Evolutionary conservation across 2,329 filamentous ascomycete species (phyloP), one percentile per base, ranked within the genome.

Genomic region (Clarireedia paspali): DNA sequence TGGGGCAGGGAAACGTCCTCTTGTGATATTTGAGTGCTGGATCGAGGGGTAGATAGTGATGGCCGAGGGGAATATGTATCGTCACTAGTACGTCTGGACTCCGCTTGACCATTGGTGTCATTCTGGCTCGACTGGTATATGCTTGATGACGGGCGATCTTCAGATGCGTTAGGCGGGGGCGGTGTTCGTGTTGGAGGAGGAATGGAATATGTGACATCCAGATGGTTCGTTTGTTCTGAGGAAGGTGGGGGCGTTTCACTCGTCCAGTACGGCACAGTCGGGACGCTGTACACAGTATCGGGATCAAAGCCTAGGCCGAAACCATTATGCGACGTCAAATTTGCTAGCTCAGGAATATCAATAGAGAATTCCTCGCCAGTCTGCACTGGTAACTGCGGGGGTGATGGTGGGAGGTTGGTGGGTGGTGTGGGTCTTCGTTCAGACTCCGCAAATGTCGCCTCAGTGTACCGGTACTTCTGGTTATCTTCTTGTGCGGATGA

Each of bases 361-460:
- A 54, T 23, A 10, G 30, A 47, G 36, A 59, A 48, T 9, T 56
- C 51, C 9, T 59, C 49, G 39, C 20, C 20, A 20, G 15, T 42
- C 10, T 20, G 39, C 15, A 42, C 39, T 20, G 42, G 34, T 14
- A 36, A 24, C 45, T 61, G 55, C 2, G 55, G 52, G 36, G 62
- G 60, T 70, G 57, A 58, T 3, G 26, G 27, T n/a, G 45, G 49
- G 5, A 48, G 23, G 24, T 76, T 78, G 0, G 73, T 71, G 44
- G 74, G 73, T 12, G 73, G 71, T 12, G 70, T 68, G 24, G 72
- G 72, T 55, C 68, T 67, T 24, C 70, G 64, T 20, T 70, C 66
- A 2, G 66, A 63, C 15, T 71, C 70, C 17, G 68, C 48, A 39
- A 24, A 26, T 20, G 42, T 66, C 9, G 46, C 17, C 12, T 50